Base-by-base conservation (phyloP, 2,329 filamentous ascomycete species). In the Neonectria hederae region DNA sequence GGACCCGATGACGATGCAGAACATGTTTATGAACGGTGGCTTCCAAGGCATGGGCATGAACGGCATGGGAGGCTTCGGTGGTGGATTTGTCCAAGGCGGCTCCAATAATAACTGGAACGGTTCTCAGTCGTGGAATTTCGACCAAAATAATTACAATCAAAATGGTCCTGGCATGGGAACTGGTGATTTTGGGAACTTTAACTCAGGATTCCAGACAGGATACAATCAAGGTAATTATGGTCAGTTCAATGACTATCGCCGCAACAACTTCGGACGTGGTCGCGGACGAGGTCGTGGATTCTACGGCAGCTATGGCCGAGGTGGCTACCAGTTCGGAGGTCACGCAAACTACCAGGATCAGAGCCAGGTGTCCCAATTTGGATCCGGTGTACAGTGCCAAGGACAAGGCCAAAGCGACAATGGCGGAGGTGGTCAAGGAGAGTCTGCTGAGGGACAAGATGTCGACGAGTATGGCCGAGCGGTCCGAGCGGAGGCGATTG, bases 121-220 rank as follows among this genome's bases (percentile, higher is more conserved):
- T 84, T 90, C 91, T 83, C 90, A 92, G 83, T 89, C 90, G 86
- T 93, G 90, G 91, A 92, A 90, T 90, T 88, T 89, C 86, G 88
- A 89, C 86, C 90, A 91, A 90, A 90, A 92, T 92, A 93, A 92
- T 91, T 93, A 89, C 90, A 94, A 89, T 89, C 84, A 90, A 91
- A 93, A 89, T 92, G 89, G 89, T 87, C 87, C 88, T 86, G 89
- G 89, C 86, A 92, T 92, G 87, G 89, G 89, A 82, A 86, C 86
- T 85, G 89, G 90, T 92, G 90, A 92, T 83, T 93, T 87, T 89
- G 90, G 90, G 83, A 86, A 87, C 83, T 89, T 90, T 88, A 91
- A 91, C 85, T 85, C 89, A 85, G 90, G 89, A 83, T 92, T 87
- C 85, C 86, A 87, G 81, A 90, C 90, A 90, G 91, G 87, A 84